Evolutionary conservation across 805 yeast species (phyloP).

Genomic region (Komagataella kurtzmanii): DNA sequence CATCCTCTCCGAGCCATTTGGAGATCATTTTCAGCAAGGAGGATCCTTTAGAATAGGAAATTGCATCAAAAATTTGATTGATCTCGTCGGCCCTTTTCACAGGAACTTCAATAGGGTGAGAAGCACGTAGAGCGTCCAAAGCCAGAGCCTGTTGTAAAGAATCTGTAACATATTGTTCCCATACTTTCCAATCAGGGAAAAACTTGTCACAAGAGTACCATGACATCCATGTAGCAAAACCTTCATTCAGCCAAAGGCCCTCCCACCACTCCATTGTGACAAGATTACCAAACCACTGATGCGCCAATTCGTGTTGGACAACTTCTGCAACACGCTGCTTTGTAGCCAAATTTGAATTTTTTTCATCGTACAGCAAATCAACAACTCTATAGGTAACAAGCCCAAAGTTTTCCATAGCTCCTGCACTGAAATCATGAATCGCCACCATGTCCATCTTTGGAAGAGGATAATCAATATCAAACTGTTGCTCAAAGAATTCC

Average conservation of each 20-base stretch:
- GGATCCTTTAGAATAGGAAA: conserved; percentile 74
- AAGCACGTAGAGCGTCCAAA: conserved; percentile 68
- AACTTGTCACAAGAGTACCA: conserved; percentile 71
- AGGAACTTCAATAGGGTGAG: conserved; percentile 81
- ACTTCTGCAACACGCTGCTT: conserved; percentile 74
- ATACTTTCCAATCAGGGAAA: conserved; percentile 78
- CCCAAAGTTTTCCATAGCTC: conserved; percentile 88
- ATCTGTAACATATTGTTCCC: conserved; percentile 73
- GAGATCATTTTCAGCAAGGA: conserved; percentile 70
- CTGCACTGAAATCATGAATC: conserved; percentile 72
- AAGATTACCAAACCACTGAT: conserved; percentile 85
- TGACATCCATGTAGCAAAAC: conserved; percentile 86
- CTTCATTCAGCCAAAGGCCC: conserved; percentile 81
- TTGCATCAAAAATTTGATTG: conserved; percentile 76
- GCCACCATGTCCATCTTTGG: conserved; percentile 79
- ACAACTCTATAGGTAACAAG: conserved; percentile 69
- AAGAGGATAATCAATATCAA: conserved; percentile 64
- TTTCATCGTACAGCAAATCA: conserved; percentile 61
- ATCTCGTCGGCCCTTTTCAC: conserved; percentile 68
- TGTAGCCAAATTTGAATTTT: conserved; percentile 47
- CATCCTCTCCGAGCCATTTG: conserved; percentile 67
- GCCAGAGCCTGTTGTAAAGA: conserved; percentile 62
- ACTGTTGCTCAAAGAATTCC: conserved; percentile 57
- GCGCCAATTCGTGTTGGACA: conserved; percentile 81
- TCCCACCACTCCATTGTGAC: conserved; percentile 94